A percentile compares a stretch with the other conserved stretches of the same genome.
Evolutionary conservation across 2,329 filamentous ascomycete genomes (phyloP).

Genomic region (Sarocladium kiliense): DNA sequence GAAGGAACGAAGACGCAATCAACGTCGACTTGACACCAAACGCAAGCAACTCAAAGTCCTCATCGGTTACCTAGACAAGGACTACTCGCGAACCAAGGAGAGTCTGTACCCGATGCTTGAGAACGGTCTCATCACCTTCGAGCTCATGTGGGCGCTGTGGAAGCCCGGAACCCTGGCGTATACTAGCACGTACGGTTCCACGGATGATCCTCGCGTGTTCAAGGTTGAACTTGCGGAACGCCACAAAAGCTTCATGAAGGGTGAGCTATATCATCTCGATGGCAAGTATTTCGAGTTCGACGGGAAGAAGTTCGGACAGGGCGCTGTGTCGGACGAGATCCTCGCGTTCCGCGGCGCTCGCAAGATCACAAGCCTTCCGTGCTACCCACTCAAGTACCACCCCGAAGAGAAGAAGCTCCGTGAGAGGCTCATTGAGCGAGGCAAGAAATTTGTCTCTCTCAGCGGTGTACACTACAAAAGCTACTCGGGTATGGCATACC

Average conservation of each 20-base stretch:
- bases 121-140: slow-evolving; percentile 81
- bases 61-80: slow-evolving; percentile 71
- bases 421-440: slow-evolving; percentile 67
- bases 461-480: slow-evolving; percentile 77
- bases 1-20: slow-evolving; percentile 56
- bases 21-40: slow-evolving; percentile 53
- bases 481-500: slow-evolving; percentile 79
- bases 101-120: slow-evolving; percentile 74
- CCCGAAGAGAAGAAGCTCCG: slow-evolving; percentile 62
- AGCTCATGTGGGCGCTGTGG: slow-evolving; percentile 83
- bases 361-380: slow-evolving; percentile 73
- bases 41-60: slow-evolving; percentile 65
- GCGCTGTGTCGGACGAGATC: slow-evolving; percentile 64
- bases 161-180: slow-evolving; percentile 81
- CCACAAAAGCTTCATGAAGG: slow-evolving; percentile 62
- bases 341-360: slow-evolving; percentile 71
- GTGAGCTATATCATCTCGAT: slow-evolving; percentile 71
- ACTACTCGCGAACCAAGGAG: slow-evolving; percentile 74
- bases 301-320: slow-evolving; percentile 78
- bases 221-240: slow-evolving; percentile 74
- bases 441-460: slow-evolving; percentile 78
- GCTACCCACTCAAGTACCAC: slow-evolving; percentile 77
- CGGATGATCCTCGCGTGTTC: slow-evolving; percentile 75
- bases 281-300: slow-evolving; percentile 83
- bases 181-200: slow-evolving; percentile 69